A percentile compares a stretch with the other conserved stretches of the same genome.
phyloP scores from a whole-genome alignment of 768 basidiomycete genomes.

The Boletus sp. region DNA sequence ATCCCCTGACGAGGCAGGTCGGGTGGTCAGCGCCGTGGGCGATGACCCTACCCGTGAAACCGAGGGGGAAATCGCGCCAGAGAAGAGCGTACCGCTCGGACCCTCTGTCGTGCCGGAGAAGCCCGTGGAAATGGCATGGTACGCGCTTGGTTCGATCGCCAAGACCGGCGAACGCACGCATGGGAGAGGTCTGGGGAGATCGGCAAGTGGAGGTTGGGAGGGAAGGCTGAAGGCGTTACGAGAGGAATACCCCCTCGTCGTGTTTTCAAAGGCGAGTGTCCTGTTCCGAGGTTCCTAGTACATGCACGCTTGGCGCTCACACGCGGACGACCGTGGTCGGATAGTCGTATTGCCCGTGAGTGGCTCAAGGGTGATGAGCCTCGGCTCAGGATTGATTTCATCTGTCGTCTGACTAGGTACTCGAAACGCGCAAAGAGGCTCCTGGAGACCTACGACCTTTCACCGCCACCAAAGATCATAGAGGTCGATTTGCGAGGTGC shows the following conservation, averaged over 20 bases:
- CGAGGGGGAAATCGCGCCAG: background rate
- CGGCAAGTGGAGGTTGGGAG: slow-evolving; percentile 39
- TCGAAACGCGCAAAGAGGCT: slow-evolving; percentile 42
- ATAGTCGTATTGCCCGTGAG: slow-evolving; percentile 75
- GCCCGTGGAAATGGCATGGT: slow-evolving; percentile 50
- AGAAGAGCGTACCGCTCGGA: slow-evolving; percentile 5
- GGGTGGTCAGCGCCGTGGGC: slow-evolving; percentile 8
- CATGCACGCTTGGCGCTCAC: background rate
- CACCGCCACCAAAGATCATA: slow-evolving; percentile 63
- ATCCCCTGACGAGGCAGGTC: slow-evolving; percentile 27
- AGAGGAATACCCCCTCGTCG: slow-evolving; percentile 57
- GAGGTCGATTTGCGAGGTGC: slow-evolving; percentile 73
- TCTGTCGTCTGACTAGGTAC: slow-evolving; percentile 9
- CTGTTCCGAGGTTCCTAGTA: slow-evolving; percentile 8
- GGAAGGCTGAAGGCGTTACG: slow-evolving; percentile 41
- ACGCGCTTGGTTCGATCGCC: slow-evolving; percentile 42
- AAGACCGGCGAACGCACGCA: background rate
- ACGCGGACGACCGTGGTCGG: background rate
- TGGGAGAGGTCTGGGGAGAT: slow-evolving; percentile 18
- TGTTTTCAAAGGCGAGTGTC: slow-evolving; percentile 71
- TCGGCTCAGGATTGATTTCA: background rate
- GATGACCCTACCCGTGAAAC: slow-evolving; percentile 13
- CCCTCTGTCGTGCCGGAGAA: slow-evolving; percentile 45
- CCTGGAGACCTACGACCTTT: slow-evolving; percentile 54
- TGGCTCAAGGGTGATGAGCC: slow-evolving; percentile 6